Percentiles rank a stretch among this genome's conserved stretches.
Evolutionary conservation across 2,329 filamentous ascomycete species (phyloP).

Genomic region (Lecanicillium sp.): DNA sequence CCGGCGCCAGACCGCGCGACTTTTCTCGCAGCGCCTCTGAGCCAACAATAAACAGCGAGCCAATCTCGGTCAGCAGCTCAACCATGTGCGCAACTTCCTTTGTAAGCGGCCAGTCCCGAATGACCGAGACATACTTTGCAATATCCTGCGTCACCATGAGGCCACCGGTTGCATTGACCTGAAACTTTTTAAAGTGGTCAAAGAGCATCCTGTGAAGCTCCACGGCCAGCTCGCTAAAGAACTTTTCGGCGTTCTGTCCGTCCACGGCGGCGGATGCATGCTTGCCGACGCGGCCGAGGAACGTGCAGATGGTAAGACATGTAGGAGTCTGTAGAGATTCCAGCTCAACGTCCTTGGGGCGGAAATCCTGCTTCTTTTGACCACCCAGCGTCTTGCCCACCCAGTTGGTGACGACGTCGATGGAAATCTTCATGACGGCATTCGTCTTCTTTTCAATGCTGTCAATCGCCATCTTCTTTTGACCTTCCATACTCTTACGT

Average conservation of each 20-base stretch:
- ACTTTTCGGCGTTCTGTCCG: conserved; percentile 72
- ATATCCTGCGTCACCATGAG: conserved; percentile 96
- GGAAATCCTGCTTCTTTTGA: conserved; percentile 85
- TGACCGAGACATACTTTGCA: conserved; percentile 79
- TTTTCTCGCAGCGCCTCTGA: conserved; percentile 68
- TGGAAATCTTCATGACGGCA: conserved; percentile 45
- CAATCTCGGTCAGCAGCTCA: conserved; percentile 86
- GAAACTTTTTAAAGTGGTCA: conserved; percentile 90
- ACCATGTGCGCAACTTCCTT: conserved; percentile 61
- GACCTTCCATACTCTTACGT: conserved; percentile 79
- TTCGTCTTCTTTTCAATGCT: conserved; percentile 79
- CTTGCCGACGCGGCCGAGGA: conserved; percentile 61
- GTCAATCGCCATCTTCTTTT: conserved; percentile 63
- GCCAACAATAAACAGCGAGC: conserved; percentile 90
- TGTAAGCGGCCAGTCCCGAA: conserved; percentile 72
- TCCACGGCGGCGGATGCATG: conserved; percentile 63
- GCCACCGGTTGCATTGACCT: conserved; percentile 85
- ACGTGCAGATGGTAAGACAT: conserved; percentile 72
- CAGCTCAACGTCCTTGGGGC: conserved; percentile 72
- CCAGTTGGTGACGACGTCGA: conserved; percentile 68
- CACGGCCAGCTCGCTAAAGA: conserved; percentile 76
- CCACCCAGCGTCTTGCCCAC: conserved; percentile 60
- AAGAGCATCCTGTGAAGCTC: conserved; percentile 72
- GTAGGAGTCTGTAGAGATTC: conserved; percentile 81
- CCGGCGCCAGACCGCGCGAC: conserved; percentile 47